These are phyloP conservation scores for Aspergillus sp. DNA, from an alignment of 2,329 filamentous ascomycete species.

Conservation along the genomic window DNA sequence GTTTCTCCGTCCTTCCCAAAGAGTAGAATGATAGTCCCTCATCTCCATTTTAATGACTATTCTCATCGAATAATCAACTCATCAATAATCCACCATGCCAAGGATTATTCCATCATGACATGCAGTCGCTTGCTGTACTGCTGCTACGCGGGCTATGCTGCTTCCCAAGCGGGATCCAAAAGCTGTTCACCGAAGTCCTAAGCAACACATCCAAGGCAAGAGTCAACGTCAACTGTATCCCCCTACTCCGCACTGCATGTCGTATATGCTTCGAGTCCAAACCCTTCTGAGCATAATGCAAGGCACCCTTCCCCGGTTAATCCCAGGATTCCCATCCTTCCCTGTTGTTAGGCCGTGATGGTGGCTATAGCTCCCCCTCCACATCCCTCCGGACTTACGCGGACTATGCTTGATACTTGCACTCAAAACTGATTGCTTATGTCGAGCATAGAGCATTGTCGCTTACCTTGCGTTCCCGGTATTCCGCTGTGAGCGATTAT, in stretches of 20 bases:
- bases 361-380: not conserved
- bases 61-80: slow-evolving; percentile 2
- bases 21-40: not conserved
- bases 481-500: not conserved
- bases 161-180: not conserved
- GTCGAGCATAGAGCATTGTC: not conserved
- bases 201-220: not conserved
- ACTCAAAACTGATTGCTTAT: not conserved
- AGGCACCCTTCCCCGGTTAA: not conserved
- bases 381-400: not conserved
- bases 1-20: not conserved
- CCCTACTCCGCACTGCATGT: slow-evolving; percentile 8
- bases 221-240: not conserved
- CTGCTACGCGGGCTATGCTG: no score
- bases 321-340: not conserved
- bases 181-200: not conserved
- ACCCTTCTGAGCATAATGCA: slow-evolving; percentile 6
- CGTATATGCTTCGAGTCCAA: slow-evolving; percentile 3
- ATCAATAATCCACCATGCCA: not conserved
- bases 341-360: not conserved
- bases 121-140: not conserved
- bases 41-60: not conserved
- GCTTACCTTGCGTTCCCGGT: not conserved
- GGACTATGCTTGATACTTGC: not conserved
- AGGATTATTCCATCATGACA: slow-evolving; percentile 6